Evolutionary conservation across 495 filamentous ascomycete species (phyloP).

Genomic region (Trypethelium eluteriae): DNA sequence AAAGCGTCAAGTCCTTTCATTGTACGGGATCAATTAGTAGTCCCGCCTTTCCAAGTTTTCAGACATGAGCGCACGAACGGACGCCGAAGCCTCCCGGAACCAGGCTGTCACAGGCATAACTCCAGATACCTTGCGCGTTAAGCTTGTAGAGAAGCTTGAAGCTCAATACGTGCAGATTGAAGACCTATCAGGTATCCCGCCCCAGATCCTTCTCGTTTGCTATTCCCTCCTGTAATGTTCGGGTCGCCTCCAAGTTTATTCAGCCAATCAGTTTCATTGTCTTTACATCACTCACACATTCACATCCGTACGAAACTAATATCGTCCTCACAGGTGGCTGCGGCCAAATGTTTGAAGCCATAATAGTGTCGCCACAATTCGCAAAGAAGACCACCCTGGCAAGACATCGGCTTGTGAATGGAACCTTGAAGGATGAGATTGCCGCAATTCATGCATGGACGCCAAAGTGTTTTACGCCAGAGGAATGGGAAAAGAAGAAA

Average conservation of each 20-base stretch:
- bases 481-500: conserved; percentile 76
- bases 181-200: conserved; percentile 74
- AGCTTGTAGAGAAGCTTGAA: conserved; percentile 63
- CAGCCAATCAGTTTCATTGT: neutral
- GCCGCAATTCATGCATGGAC: conserved; percentile 97
- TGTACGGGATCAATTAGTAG: neutral
- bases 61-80: conserved; percentile 31
- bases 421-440: conserved; percentile 82
- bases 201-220: conserved; percentile 6
- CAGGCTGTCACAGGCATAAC: conserved; percentile 55
- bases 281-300: neutral
- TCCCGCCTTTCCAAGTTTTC: neutral
- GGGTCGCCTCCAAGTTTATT: neutral
- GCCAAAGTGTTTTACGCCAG: conserved; percentile 90
- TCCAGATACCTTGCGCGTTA: conserved; percentile 55
- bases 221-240: conserved; percentile 2
- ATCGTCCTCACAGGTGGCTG: conserved; percentile 65
- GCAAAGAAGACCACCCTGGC: conserved; percentile 79
- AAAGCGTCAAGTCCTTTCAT: neutral
- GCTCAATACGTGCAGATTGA: conserved; percentile 84
- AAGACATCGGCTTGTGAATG: conserved; percentile 83
- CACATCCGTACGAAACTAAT: neutral
- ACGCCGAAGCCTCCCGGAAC: conserved; percentile 41
- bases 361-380: conserved; percentile 85
- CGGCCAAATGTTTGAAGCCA: conserved; percentile 86